Conservation (phyloP, 2,329 filamentous ascomycete genomes). For the Xylaria polymorpha region DNA sequence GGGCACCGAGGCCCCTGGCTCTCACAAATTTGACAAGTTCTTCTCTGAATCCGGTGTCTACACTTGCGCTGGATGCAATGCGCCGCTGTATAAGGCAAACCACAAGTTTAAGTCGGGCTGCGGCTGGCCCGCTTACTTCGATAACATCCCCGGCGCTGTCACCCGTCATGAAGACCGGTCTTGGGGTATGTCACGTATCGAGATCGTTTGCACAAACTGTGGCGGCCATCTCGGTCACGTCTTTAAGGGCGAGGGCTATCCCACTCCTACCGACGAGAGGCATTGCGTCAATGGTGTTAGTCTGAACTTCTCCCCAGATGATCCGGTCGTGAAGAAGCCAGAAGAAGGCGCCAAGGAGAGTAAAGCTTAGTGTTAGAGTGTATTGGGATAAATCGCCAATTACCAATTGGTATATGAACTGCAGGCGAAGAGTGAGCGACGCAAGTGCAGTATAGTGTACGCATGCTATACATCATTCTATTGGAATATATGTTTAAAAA, state of each 20-base stretch:
- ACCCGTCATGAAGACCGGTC: conserved; percentile 80
- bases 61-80: conserved; percentile 84
- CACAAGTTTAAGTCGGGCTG: conserved; percentile 98
- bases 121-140: conserved; percentile 98
- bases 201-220: conserved; percentile 95
- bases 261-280: conserved; percentile 90
- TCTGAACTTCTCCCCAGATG: conserved; percentile 80
- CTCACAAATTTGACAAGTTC: conserved; percentile 90
- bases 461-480: not conserved
- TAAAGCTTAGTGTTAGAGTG: conserved; percentile 48
- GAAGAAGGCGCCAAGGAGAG: conserved; percentile 53
- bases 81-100: conserved; percentile 89
- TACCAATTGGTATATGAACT: not conserved
- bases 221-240: conserved; percentile 93
- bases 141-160: conserved; percentile 91
- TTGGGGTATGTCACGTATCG: conserved; percentile 85
- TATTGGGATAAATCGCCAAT: not conserved
- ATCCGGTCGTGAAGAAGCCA: conserved; percentile 63
- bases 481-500: not conserved
- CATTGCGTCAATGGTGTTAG: conserved; percentile 97
- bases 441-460: not conserved
- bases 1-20: conserved; percentile 85
- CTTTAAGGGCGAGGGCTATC: conserved; percentile 87
- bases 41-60: conserved; percentile 81
- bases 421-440: not conserved